Conservation (phyloP, 345 rosid species). For the Corchorus olitorius region DNA sequence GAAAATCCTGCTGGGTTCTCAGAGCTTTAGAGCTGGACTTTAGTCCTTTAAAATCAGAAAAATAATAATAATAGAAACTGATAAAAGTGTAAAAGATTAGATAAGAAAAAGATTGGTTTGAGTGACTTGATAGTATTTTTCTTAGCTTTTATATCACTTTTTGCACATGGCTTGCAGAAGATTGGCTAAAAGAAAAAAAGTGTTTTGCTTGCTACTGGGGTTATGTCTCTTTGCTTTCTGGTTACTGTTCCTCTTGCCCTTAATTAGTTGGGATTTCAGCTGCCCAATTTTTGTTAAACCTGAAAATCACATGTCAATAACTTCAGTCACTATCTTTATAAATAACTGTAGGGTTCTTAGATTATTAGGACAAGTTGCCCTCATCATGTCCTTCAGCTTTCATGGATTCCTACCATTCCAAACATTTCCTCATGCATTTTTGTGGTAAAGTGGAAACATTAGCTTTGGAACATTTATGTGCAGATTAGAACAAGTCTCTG, state of each 20-base stretch:
- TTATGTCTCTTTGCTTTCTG: slow-evolving; percentile 37
- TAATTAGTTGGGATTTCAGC: background rate
- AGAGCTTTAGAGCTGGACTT: slow-evolving; percentile 56
- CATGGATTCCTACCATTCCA: background rate
- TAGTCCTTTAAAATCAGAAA: slow-evolving; percentile 23
- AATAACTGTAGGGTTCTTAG: background rate
- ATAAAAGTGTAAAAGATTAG: slow-evolving; percentile 21
- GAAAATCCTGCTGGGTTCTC: slow-evolving; percentile 13
- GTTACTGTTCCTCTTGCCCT: slow-evolving; percentile 26
- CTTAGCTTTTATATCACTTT: slow-evolving; percentile 34
- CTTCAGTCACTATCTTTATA: background rate
- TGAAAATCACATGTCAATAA: background rate
- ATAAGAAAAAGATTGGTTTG: slow-evolving; percentile 23
- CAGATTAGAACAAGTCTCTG: background rate
- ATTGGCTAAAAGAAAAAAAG: slow-evolving; percentile 25
- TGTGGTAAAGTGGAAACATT: background rate
- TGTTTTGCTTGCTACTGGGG: slow-evolving; percentile 47
- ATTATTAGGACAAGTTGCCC: background rate
- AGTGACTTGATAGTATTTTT: slow-evolving; percentile 16
- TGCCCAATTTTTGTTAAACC: background rate
- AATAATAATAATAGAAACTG: slow-evolving; percentile 28
- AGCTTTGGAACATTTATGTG: background rate
- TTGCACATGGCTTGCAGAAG: slow-evolving; percentile 53
- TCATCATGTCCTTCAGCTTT: background rate
- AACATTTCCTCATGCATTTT: background rate